A percentile compares a stretch with the other conserved stretches of the same genome.
Evolutionary conservation across 1,284 basidiomycete genomes (phyloP).

Genomic region (Sutorius eximius): DNA sequence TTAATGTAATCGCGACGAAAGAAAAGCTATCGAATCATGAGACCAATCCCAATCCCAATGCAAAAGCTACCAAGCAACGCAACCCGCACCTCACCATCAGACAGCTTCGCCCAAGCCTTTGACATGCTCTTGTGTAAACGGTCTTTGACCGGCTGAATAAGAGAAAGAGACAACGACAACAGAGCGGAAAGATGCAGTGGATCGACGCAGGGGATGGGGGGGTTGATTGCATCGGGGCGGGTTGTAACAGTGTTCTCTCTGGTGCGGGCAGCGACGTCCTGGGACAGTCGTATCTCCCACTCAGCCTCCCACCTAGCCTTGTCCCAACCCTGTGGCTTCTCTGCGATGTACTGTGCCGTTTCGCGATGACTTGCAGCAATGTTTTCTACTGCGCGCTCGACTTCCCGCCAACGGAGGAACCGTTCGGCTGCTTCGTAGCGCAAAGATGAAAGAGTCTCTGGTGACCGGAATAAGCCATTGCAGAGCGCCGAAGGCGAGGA

Average conservation of each 20-base stretch:
- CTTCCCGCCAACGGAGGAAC: conserved; percentile 70
- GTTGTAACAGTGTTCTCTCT: conserved; percentile 30
- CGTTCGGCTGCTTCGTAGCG: conserved; percentile 65
- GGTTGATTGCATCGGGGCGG: conserved; percentile 13
- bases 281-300: conserved; percentile 57
- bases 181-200: conserved; percentile 51
- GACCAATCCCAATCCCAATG: conserved; percentile 33
- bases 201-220: conserved; percentile 35
- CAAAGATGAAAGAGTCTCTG: conserved; percentile 54
- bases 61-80: conserved; percentile 36
- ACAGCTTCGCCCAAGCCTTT: conserved; percentile 21
- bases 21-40: conserved; percentile 32
- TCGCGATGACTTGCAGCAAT: conserved; percentile 33
- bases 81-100: conserved; percentile 30
- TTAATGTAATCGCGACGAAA: not conserved
- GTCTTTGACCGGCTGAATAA: conserved; percentile 34
- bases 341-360: conserved; percentile 21
- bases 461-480: conserved; percentile 57
- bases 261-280: conserved; percentile 52
- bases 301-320: conserved; percentile 63
- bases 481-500: conserved; percentile 51
- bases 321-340: conserved; percentile 44
- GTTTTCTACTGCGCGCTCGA: conserved; percentile 50
- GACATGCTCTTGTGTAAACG: conserved; percentile 18
- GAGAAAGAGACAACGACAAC: conserved; percentile 47